A percentile compares a stretch with the other conserved stretches of the same genome.
Evolutionary conservation across 1,284 basidiomycete genomes (phyloP).

Genomic region (Golubevia pallescens): DNA sequence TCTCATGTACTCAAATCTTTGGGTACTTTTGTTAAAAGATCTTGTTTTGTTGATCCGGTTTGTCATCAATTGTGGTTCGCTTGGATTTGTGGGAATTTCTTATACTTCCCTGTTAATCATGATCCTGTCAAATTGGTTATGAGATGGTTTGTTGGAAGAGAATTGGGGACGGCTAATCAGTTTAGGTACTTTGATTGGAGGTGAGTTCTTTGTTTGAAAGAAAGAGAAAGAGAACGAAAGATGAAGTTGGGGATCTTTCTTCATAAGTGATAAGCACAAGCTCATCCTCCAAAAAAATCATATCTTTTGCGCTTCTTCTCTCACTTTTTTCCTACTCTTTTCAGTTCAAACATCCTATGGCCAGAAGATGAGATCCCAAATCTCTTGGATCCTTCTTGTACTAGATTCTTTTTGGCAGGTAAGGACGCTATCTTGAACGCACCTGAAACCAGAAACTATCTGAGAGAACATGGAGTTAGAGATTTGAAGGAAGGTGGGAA

Average conservation of each 20-base stretch:
- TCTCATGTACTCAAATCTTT: constrained; percentile 52
- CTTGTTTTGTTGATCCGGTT: constrained; percentile 57
- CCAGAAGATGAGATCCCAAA: constrained; percentile 38
- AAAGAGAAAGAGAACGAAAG: no score
- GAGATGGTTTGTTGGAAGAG: constrained; percentile 10
- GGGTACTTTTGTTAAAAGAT: constrained; percentile 21
- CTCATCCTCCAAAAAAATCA: neutral
- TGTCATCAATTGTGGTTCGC: constrained; percentile 55
- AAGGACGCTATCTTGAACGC: constrained; percentile 45
- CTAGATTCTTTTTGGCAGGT: constrained; percentile 39
- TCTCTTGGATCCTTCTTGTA: constrained; percentile 18
- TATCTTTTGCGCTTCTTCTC: neutral
- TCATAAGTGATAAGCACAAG: no score
- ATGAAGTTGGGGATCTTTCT: no score
- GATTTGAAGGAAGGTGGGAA: constrained; percentile 12
- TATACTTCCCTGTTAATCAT: constrained; percentile 26
- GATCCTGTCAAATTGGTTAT: constrained; percentile 17
- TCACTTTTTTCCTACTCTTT: constrained; percentile 32
- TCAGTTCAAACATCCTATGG: constrained; percentile 41
- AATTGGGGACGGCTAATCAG: constrained; percentile 11
- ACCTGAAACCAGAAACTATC: constrained; percentile 31
- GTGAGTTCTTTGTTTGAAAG: neutral
- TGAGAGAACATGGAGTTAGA: constrained; percentile 33
- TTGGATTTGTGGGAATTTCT: constrained; percentile 44
- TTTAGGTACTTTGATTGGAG: constrained; percentile 13